Evolutionary conservation across 345 rosid genomes (phyloP), one percentile per base, ranked within the genome.

Genomic region (Moricandia arvensis): DNA sequence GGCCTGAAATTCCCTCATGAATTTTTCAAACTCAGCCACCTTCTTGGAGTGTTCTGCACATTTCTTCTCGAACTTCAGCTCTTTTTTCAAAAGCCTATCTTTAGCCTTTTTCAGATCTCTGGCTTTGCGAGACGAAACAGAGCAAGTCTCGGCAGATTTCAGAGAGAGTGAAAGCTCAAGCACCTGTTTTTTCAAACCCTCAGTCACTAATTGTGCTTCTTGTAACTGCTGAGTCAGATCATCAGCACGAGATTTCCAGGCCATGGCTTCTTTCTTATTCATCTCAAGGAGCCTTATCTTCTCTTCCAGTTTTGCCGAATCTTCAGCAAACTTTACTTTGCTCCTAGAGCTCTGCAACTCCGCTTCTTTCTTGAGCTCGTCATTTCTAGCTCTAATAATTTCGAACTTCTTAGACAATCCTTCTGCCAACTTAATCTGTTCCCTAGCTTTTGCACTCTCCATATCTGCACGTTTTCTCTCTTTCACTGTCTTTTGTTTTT

Each of bases 11-110:
- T 49, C 62, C 55, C 74, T 84, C 24, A 81, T 89, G 63, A 61
- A 8, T 34, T 63, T 88, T 83, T 92, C 96, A 80, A 90, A 73
- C 66, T 79, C 76, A 60, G 86, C 89, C 84, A 88, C 86, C 80
- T 82, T 76, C 58, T 88, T 79, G 27, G 87, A 84, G 78, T 84
- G 88, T 75, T 89, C 87, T 62, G 86, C 68, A 51, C 78, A 79
- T 68, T 65, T 79, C 78, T 68, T 90, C 81, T 82, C 87, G 77
- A 89, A 85, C 80, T 90, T 95, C 80, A 91, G 65, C 78, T 84
- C 83, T 79, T 85, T 86, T 78, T 90, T 83, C 82, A 89, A 77
- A 41, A 81, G 81, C 82, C 83, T 88, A 60, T 76, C 34, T 66
- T 94, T 78, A 33, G 78, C 78, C 61, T 72, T 62, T 65, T 86